These are phyloP conservation scores for Lepidium sativum DNA, from an alignment of 345 rosid species.

Conservation along the genomic window DNA sequence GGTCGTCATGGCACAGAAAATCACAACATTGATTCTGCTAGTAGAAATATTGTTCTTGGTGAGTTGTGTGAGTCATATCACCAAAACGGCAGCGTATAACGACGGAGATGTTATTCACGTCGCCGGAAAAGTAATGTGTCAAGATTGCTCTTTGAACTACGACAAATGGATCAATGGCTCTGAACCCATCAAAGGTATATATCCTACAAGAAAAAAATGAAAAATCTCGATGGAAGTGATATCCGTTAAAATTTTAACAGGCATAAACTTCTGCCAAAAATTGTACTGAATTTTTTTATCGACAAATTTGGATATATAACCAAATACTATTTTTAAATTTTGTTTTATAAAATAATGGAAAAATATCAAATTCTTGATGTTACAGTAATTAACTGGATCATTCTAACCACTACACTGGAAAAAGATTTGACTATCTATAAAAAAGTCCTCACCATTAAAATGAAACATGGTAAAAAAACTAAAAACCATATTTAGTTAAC, in stretches of 20 bases:
- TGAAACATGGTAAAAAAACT: too few species aligned
- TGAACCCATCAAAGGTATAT: slow-evolving; percentile 66
- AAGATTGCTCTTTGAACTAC: slow-evolving; percentile 64
- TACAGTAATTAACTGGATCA: too few species aligned
- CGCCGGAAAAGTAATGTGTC: slow-evolving; percentile 63
- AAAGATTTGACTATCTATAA: too few species aligned
- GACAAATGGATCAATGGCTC: slow-evolving; percentile 50
- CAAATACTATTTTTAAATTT: too few species aligned
- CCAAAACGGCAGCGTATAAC: background rate
- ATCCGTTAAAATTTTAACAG: too few species aligned
- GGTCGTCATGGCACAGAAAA: slow-evolving; percentile 13
- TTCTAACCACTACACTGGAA: too few species aligned
- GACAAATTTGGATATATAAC: too few species aligned
- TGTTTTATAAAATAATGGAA: too few species aligned
- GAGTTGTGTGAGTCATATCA: slow-evolving; percentile 1
- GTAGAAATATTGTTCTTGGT: slow-evolving; percentile 13
- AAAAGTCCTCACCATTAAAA: too few species aligned
- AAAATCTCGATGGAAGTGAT: too few species aligned
- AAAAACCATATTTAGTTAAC: background rate
- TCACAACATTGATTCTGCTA: slow-evolving; percentile 12
- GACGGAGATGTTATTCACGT: slow-evolving; percentile 39
- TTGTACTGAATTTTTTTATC: too few species aligned
- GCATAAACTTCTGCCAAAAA: fast-evolving
- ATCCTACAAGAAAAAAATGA: background rate
- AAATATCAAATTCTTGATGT: too few species aligned